Evolutionary conservation across 768 basidiomycete genomes (phyloP).

Genomic region (Xerocomellus amylosporus): DNA sequence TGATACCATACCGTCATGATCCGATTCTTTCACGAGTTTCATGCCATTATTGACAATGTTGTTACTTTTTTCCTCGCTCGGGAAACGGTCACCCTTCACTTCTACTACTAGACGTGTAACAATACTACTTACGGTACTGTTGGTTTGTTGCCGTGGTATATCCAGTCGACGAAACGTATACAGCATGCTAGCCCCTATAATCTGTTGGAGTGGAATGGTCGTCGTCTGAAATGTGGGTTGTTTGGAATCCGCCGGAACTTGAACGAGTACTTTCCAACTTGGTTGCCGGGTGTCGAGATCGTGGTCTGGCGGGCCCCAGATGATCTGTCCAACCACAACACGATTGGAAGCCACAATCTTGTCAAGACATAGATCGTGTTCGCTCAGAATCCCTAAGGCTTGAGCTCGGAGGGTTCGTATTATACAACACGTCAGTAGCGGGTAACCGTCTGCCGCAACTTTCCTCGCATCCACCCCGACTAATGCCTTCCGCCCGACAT

Average conservation of each 20-base stretch:
- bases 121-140: not conserved
- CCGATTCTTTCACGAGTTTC: not conserved
- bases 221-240: too few relatives aligned
- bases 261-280: too few relatives aligned
- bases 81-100: not conserved
- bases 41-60: not conserved
- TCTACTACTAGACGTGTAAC: not conserved
- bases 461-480: conserved; percentile 39
- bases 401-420: too few relatives aligned
- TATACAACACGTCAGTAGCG: conserved; percentile 31
- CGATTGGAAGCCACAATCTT: too few relatives aligned
- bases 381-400: too few relatives aligned
- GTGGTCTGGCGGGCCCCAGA: too few relatives aligned
- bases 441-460: conserved; percentile 43
- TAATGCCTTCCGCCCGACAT: not conserved
- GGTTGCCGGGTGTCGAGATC: too few relatives aligned
- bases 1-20: not conserved
- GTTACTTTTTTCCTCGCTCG: not conserved
- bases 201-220: too few relatives aligned
- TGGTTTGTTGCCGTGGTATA: not conserved
- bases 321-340: too few relatives aligned
- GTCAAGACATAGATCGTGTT: too few relatives aligned
- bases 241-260: too few relatives aligned
- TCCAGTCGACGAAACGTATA: not conserved
- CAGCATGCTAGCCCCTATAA: too few relatives aligned